Evolutionary conservation across 2,329 filamentous ascomycete species (phyloP).

Genomic region (Tolypocladium sp.): DNA sequence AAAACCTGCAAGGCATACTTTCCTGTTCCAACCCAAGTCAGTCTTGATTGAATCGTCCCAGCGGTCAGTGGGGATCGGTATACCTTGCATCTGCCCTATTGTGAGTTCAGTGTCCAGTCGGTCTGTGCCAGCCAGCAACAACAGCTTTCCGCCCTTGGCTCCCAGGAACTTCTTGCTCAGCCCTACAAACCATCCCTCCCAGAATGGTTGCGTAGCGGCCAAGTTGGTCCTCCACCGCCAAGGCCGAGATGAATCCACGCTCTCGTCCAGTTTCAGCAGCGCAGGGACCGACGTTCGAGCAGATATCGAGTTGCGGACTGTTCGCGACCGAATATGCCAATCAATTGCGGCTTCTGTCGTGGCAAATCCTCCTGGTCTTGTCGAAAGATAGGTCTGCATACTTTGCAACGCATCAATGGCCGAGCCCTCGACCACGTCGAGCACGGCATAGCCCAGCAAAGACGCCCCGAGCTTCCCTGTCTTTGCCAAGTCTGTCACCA

Average conservation of each 20-base stretch:
- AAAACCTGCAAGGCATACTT: constrained; percentile 96
- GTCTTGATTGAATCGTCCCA: not conserved
- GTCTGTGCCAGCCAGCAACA: constrained; percentile 83
- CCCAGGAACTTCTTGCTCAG: constrained; percentile 81
- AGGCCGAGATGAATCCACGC: constrained; percentile 28
- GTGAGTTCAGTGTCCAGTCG: constrained; percentile 83
- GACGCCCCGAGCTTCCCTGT: constrained; percentile 54
- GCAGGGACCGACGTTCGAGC: constrained; percentile 82
- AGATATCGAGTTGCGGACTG: constrained; percentile 73
- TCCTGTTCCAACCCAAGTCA: constrained; percentile 31
- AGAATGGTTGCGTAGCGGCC: constrained; percentile 75
- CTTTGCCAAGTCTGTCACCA: constrained; percentile 75
- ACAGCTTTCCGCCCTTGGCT: constrained; percentile 72
- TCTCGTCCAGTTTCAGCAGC: constrained; percentile 48
- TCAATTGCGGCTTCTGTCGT: constrained; percentile 73
- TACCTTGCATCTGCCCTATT: constrained; percentile 95
- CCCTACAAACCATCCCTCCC: constrained; percentile 88
- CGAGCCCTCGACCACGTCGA: constrained; percentile 93
- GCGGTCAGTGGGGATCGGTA: not conserved
- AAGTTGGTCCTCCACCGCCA: constrained; percentile 88
- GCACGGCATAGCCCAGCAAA: constrained; percentile 76
- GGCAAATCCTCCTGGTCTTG: constrained; percentile 69
- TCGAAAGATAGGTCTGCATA: constrained; percentile 87
- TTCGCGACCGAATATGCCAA: constrained; percentile 87
- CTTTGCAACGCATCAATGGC: constrained; percentile 90